Conservation (phyloP, 23 red algal genomes). For the Pyropia haitanensis region DNA sequence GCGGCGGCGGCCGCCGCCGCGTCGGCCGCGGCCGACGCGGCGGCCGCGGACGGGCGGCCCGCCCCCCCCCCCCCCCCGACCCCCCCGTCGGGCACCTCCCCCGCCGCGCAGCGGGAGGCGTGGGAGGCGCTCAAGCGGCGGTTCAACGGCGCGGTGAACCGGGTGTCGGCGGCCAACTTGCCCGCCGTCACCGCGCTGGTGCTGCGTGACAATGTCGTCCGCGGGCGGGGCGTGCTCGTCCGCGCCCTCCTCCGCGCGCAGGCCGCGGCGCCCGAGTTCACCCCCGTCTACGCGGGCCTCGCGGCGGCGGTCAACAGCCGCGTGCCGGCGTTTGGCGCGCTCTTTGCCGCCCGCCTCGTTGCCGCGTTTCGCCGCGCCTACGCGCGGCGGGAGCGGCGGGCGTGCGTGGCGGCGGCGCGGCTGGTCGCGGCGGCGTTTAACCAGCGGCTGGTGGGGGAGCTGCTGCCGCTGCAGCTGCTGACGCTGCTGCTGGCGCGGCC, state of each 20-base stretch:
- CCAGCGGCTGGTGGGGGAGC: conserved; percentile 58
- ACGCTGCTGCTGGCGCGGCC: conserved; percentile 27
- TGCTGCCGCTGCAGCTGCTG: conserved; percentile 58
- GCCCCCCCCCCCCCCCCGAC: no score
- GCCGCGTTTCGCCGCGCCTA: conserved; percentile 34
- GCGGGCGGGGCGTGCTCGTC: conserved; percentile 53
- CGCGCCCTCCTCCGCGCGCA: conserved; percentile 66
- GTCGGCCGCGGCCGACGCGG: no score
- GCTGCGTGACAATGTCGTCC: conserved; percentile 61
- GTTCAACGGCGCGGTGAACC: conserved; percentile 66
- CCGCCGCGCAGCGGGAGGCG: conserved; percentile 25
- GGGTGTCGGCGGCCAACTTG: conserved; percentile 44
- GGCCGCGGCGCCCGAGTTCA: conserved; percentile 50
- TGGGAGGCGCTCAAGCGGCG: conserved; percentile 55
- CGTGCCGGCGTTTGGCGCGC: conserved; percentile 51
- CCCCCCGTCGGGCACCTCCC: neutral
- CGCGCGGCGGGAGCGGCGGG: conserved; percentile 22
- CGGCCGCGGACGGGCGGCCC: no score
- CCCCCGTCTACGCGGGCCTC: conserved; percentile 61
- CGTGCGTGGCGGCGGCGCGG: conserved; percentile 56
- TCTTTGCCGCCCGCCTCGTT: conserved; percentile 47
- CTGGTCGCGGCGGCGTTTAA: conserved; percentile 63
- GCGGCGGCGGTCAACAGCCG: conserved; percentile 48
- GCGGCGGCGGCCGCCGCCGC: no score
- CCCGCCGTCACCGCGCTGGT: conserved; percentile 24